Percentiles rank a stretch among this genome's conserved stretches.
Evolutionary conservation across 345 rosid genomes (phyloP).

Genomic region (Corchorus capsularis): DNA sequence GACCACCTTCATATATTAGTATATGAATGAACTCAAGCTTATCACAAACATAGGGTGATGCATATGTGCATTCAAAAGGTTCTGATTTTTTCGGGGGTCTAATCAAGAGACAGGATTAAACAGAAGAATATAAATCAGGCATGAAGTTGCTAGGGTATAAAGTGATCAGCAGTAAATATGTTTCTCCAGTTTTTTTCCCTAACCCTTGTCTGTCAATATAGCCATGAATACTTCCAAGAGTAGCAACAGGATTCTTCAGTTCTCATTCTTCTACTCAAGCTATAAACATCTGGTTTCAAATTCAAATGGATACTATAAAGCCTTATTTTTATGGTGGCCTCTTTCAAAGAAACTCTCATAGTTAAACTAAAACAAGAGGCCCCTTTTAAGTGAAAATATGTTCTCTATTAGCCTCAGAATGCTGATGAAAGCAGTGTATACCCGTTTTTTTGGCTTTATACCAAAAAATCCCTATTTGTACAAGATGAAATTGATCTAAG

Average conservation of each 20-base stretch:
- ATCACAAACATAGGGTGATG: constrained; percentile 17
- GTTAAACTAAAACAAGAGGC: background rate
- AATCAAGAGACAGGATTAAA: background rate
- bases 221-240: background rate
- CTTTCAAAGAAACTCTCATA: background rate
- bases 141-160: background rate
- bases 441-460: background rate
- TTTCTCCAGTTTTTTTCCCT: background rate
- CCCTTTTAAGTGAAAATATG: background rate
- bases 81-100: background rate
- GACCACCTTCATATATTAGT: constrained; percentile 43
- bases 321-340: background rate
- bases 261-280: background rate
- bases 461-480: background rate
- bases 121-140: background rate
- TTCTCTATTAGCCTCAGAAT: background rate
- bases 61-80: background rate
- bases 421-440: constrained; percentile 1
- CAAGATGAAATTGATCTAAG: constrained; percentile 1
- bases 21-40: constrained; percentile 27
- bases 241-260: background rate
- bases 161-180: background rate
- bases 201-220: background rate
- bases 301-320: background rate
- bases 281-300: constrained; percentile 1